These are phyloP conservation scores for Suhomyces sp. DNA, from an alignment of 805 yeast genomes.

Conservation along the genomic window DNA sequence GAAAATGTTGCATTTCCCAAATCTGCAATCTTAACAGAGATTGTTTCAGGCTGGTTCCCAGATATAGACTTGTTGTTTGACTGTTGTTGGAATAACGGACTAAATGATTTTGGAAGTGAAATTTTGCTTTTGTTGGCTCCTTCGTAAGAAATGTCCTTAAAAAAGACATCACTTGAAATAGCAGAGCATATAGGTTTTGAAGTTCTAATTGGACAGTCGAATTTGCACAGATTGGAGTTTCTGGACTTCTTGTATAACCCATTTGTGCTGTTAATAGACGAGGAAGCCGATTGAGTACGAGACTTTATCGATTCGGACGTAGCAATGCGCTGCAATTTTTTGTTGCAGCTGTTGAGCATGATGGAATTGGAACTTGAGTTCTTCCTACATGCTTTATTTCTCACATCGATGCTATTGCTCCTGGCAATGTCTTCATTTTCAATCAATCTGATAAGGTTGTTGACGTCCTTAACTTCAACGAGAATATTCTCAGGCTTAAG, in stretches of 20 bases:
- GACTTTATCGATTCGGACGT: slow-evolving; percentile 2
- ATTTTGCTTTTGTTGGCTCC: background rate
- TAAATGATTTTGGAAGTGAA: background rate
- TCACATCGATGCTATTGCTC: slow-evolving; percentile 5
- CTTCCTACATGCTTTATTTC: slow-evolving; percentile 7
- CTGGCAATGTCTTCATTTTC: slow-evolving; percentile 26
- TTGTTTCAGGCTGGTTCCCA: slow-evolving; percentile 1
- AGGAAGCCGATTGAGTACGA: slow-evolving; percentile 13
- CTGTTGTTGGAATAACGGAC: background rate
- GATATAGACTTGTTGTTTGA: background rate
- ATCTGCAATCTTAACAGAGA: slow-evolving; percentile 77
- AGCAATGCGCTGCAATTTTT: slow-evolving; percentile 2
- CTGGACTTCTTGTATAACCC: slow-evolving; percentile 13
- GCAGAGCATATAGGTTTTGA: slow-evolving; percentile 46
- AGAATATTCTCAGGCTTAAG: slow-evolving; percentile 45
- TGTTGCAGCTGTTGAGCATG: background rate
- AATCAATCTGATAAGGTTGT: slow-evolving; percentile 45
- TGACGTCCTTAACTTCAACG: slow-evolving; percentile 54
- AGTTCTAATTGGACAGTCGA: slow-evolving; percentile 34
- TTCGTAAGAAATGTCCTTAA: slow-evolving; percentile 9
- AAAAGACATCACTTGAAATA: slow-evolving; percentile 10
- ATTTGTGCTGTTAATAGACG: slow-evolving; percentile 5
- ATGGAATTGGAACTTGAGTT: slow-evolving; percentile 4
- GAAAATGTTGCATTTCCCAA: slow-evolving; percentile 89
- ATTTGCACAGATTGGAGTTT: slow-evolving; percentile 8